A percentile compares a stretch with the other conserved stretches of the same genome.
Conservation (phyloP, 2,329 filamentous ascomycete species). For the Metarhizium rileyi region DNA sequence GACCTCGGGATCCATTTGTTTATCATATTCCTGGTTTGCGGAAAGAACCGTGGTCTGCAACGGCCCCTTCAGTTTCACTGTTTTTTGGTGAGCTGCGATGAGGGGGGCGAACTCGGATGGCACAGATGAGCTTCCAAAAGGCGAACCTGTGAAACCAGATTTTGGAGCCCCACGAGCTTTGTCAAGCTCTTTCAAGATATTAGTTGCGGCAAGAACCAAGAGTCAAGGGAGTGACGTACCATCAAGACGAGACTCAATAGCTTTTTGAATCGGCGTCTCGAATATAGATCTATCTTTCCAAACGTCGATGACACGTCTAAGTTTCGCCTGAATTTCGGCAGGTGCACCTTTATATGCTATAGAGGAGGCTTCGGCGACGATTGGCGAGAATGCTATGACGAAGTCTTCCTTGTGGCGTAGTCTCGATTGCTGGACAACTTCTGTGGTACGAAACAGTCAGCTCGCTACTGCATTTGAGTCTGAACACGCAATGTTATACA, state of each 20-base stretch:
- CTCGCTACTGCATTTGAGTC: background rate
- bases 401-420: conserved; percentile 90
- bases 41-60: conserved; percentile 57
- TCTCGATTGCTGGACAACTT: conserved; percentile 94
- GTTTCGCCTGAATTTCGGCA: conserved; percentile 76
- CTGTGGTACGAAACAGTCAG: conserved; percentile 34
- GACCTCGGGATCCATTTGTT: conserved; percentile 62
- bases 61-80: conserved; percentile 62
- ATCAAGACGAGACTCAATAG: conserved; percentile 69
- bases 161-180: conserved; percentile 46
- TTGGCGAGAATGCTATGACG: conserved; percentile 78
- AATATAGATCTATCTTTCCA: conserved; percentile 87
- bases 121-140: conserved; percentile 47
- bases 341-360: conserved; percentile 86
- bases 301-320: conserved; percentile 84
- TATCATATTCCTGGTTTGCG: conserved; percentile 75
- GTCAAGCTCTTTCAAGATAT: conserved; percentile 46
- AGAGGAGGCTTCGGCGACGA: conserved; percentile 83
- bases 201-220: conserved; percentile 9
- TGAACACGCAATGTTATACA: background rate
- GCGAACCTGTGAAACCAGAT: conserved; percentile 45
- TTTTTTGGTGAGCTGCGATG: conserved; percentile 61
- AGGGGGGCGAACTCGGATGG: conserved; percentile 71
- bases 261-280: conserved; percentile 65
- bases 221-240: conserved; percentile 39